Evolutionary conservation across 768 basidiomycete species (phyloP), one percentile per base, ranked within the genome.

Genomic region (Lentinula boryana): DNA sequence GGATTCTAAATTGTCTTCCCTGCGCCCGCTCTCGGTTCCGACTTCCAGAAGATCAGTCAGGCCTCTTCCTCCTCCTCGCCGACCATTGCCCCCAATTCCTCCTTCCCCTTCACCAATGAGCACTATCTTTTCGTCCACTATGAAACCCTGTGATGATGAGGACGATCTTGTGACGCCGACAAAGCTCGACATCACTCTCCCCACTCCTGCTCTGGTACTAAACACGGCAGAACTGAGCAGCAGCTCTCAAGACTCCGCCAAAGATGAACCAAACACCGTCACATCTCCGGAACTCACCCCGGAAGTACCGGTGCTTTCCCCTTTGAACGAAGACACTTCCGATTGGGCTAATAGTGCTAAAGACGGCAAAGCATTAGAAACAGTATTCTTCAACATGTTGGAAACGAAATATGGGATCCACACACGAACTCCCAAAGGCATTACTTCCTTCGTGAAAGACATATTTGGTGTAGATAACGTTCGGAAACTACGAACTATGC

Each of bases 301-400:
- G 1, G 27, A 21, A 5, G n/a, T 48, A 21, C 46, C 57, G 9
- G 13, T 18, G 9, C 3, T 6, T 16, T n/a, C 33, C 13, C 18
- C 36, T 18, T 50, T 12, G 15, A 5, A 49, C 36, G 57, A 58
- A 21, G 54, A 56, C 41, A 9, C 31, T 15, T 40, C 55, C 18
- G 55, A 56, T 5, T 85, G 82, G 80, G 69, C 74, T 60, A 66
- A 61, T 33, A 77, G 76, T 46, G 73, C 71, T 6, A 64, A 66
- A 13, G 69, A 77, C 8, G 79, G 80, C 44, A 71, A 73, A 50
- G 72, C 79, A 31, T 65, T 89, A 27, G 89, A 91, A 68, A 72
- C 65, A 6, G 70, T 85, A 15, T 91, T 87, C 68, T 73, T 78
- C 62, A 72, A 77, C 23, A 88, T 89, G 86, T 74, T 91, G 18